phyloP scores from a whole-genome alignment of 1,284 basidiomycete genomes.

The Ceratobasidium sp. region DNA sequence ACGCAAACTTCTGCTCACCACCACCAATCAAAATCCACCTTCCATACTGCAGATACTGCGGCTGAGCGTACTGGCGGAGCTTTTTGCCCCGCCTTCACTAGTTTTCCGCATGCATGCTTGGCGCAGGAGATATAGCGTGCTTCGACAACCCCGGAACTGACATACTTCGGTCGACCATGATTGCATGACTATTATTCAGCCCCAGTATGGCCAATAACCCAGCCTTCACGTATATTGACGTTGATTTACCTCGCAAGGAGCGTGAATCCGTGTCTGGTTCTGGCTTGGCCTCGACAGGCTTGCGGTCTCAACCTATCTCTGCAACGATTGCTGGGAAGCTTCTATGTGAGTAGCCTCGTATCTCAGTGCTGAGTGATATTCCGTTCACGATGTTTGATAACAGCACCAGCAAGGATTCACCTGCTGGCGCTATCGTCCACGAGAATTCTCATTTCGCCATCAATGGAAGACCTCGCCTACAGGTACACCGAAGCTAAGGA shows the following conservation, averaged over 20 bases:
- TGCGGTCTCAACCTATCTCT: conserved; percentile 30
- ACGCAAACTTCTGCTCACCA: too few relatives aligned
- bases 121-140: too few relatives aligned
- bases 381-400: not conserved
- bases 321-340: conserved; percentile 40
- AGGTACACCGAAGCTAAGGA: not conserved
- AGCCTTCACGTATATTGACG: conserved; percentile 40
- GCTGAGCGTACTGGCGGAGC: too few relatives aligned
- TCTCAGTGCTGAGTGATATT: not conserved
- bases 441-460: conserved; percentile 26
- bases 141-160: conserved; percentile 31
- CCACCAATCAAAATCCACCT: too few relatives aligned
- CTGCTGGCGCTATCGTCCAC: conserved; percentile 29
- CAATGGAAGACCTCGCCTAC: conserved; percentile 23
- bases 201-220: too few relatives aligned
- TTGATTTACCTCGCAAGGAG: conserved; percentile 17
- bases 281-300: not conserved
- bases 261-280: not conserved
- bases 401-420: conserved; percentile 11
- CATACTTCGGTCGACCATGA: conserved; percentile 30
- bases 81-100: too few relatives aligned
- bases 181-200: too few relatives aligned
- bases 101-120: too few relatives aligned
- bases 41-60: too few relatives aligned
- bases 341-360: conserved; percentile 18